Evolutionary conservation across 2,329 filamentous ascomycete genomes (phyloP).

Genomic region (Aspergillus felis): DNA sequence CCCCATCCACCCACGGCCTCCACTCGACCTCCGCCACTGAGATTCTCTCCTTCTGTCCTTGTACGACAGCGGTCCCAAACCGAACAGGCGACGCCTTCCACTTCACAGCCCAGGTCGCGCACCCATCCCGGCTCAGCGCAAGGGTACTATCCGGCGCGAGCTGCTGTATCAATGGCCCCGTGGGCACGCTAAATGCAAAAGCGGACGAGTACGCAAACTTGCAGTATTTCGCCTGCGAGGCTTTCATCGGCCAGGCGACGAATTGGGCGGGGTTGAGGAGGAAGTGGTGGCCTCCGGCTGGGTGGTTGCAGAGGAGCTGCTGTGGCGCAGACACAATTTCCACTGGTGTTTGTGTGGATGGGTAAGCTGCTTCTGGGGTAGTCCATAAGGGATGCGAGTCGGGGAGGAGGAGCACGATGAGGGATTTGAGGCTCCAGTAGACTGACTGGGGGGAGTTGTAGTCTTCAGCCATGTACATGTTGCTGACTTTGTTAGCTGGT

Average conservation of each 20-base stretch:
- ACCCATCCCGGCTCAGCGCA: conserved; percentile 4
- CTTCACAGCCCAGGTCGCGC: conserved; percentile 4
- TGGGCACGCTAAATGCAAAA: conserved; percentile 44
- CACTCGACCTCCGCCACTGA: neutral
- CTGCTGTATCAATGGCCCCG: conserved; percentile 20
- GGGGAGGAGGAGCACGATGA: conserved; percentile 3
- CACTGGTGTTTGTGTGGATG: neutral
- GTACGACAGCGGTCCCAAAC: neutral
- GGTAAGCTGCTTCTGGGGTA: neutral
- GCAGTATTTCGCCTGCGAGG: conserved; percentile 41
- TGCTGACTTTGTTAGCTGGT: neutral
- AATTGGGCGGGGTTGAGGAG: conserved; percentile 16
- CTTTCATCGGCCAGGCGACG: conserved; percentile 12
- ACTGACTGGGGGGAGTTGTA: conserved; percentile 17
- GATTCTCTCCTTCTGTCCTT: neutral
- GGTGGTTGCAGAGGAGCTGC: conserved; percentile 13
- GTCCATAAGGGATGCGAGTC: conserved; percentile 4
- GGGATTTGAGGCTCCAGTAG: conserved; percentile 12
- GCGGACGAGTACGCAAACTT: conserved; percentile 49
- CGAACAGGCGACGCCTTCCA: neutral
- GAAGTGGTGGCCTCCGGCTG: conserved; percentile 10
- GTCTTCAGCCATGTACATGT: conserved; percentile 10
- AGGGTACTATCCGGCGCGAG: conserved; percentile 8
- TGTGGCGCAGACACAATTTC: conserved; percentile 1
- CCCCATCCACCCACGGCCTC: conserved; percentile 1